A percentile compares a stretch with the other conserved stretches of the same genome.
These are phyloP conservation scores for Russula sp. DNA, from an alignment of 768 basidiomycete genomes.

Conservation along the genomic window DNA sequence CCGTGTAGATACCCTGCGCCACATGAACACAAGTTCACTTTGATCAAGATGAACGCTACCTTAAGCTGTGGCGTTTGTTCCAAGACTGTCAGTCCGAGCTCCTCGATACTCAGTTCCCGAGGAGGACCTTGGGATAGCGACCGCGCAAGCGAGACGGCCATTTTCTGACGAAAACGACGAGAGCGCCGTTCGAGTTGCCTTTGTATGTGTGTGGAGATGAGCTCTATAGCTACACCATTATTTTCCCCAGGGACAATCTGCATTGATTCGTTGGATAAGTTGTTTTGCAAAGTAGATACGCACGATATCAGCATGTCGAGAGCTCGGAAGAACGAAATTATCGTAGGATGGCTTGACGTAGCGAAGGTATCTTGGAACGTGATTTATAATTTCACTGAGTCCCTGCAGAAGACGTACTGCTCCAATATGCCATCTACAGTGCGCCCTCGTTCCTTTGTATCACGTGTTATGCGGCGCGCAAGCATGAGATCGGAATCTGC, in stretches of 20 bases:
- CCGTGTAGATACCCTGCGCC: constrained; percentile 80
- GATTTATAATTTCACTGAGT: not conserved
- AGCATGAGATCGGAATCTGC: constrained; percentile 97
- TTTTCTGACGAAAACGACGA: constrained; percentile 62
- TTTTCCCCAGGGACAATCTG: constrained; percentile 95
- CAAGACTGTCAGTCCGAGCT: constrained; percentile 55
- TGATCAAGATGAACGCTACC: constrained; percentile 38
- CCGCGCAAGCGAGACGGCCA: constrained; percentile 41
- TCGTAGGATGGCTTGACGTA: constrained; percentile 95
- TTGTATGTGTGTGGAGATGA: constrained; percentile 87
- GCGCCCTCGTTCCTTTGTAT: constrained; percentile 82
- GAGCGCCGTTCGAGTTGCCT: constrained; percentile 78
- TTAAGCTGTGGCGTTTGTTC: constrained; percentile 75
- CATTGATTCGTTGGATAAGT: not conserved
- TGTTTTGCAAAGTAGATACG: constrained; percentile 4
- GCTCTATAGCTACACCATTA: constrained; percentile 86
- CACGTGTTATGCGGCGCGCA: constrained; percentile 82
- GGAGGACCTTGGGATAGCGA: constrained; percentile 23
- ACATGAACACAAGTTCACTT: not conserved
- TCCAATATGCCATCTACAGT: constrained; percentile 83
- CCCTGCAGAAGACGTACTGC: constrained; percentile 46
- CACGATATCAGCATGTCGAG: constrained; percentile 87
- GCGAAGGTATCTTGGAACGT: constrained; percentile 67
- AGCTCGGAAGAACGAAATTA: constrained; percentile 85
- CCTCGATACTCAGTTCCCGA: constrained; percentile 31